Conservation (phyloP, 495 filamentous ascomycete genomes). For the Sabuloglossum arenarium region DNA sequence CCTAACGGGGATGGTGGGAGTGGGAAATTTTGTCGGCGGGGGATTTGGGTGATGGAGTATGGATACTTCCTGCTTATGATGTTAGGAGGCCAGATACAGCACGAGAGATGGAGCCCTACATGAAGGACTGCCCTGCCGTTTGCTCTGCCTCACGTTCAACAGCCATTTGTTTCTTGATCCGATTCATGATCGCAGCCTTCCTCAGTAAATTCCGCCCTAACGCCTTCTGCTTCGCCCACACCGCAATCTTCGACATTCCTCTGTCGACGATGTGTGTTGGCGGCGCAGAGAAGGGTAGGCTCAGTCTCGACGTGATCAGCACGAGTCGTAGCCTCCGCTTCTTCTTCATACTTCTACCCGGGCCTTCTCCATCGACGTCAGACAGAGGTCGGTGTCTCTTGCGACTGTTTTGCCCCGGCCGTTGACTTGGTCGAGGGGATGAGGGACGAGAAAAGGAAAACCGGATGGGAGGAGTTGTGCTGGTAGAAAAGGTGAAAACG, state of each 20-base stretch:
- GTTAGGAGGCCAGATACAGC: neutral
- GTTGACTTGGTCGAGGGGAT: neutral
- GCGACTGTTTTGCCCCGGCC: neutral
- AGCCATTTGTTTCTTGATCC: conserved; percentile 16
- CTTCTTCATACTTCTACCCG: conserved; percentile 19
- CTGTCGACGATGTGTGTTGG: conserved; percentile 47
- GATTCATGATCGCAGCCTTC: conserved; percentile 34
- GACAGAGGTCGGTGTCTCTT: conserved; percentile 22
- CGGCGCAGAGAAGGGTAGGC: conserved; percentile 42
- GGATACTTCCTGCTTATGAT: neutral
- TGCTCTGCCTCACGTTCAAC: conserved; percentile 8
- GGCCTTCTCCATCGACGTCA: conserved; percentile 34
- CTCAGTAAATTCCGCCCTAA: conserved; percentile 24
- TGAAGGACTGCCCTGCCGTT: conserved; percentile 1
- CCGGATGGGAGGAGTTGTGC: neutral
- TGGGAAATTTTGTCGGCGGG: conserved; percentile 4
- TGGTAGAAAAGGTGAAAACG: neutral
- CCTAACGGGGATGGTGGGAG: conserved; percentile 22
- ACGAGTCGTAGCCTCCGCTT: conserved; percentile 42
- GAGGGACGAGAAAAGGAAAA: neutral
- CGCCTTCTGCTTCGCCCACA: conserved; percentile 26
- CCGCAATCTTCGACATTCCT: conserved; percentile 33
- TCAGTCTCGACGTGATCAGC: conserved; percentile 47
- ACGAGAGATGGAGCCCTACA: conserved; percentile 4
- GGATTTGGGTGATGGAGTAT: neutral